These are phyloP conservation scores for Spergularia bocconei DNA, from an alignment of 148 eudicot species.

Conservation along the genomic window DNA sequence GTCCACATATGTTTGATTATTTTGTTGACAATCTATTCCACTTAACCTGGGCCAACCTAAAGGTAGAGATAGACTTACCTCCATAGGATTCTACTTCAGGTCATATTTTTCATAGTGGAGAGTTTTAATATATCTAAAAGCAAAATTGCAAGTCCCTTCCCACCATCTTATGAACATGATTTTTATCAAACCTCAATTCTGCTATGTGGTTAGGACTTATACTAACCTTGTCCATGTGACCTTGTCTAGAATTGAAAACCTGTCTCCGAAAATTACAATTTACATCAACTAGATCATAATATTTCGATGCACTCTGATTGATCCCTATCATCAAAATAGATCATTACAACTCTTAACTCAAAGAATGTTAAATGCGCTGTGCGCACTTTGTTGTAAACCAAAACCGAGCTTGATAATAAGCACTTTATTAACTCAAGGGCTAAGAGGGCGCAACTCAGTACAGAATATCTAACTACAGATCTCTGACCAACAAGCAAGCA, in stretches of 20 bases:
- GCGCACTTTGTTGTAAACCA: not conserved
- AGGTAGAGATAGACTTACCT: conserved; percentile 45
- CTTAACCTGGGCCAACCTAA: conserved; percentile 42
- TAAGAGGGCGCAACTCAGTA: not conserved
- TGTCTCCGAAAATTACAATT: conserved; percentile 16
- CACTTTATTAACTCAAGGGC: not conserved
- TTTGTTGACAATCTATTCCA: conserved; percentile 61
- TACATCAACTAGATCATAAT: conserved; percentile 8
- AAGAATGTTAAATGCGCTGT: not conserved
- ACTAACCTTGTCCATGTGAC: conserved; percentile 30
- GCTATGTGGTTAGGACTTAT: conserved; percentile 32
- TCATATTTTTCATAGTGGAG: conserved; percentile 51
- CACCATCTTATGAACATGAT: conserved; percentile 36
- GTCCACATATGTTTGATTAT: conserved; percentile 60
- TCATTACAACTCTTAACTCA: conserved; percentile 14
- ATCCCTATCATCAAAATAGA: not conserved
- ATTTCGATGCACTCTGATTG: conserved; percentile 14
- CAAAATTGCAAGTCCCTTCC: conserved; percentile 36
- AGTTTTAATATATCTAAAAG: conserved; percentile 33
- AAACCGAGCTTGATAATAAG: conserved; percentile 3
- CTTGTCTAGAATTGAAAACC: conserved; percentile 23
- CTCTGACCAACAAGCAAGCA: conserved; percentile 8
- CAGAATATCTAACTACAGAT: not conserved
- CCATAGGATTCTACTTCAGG: conserved; percentile 47
- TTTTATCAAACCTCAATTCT: conserved; percentile 25